Evolutionary conservation across 768 basidiomycete species (phyloP).

Genomic region (Gloeophyllum trabeum): DNA sequence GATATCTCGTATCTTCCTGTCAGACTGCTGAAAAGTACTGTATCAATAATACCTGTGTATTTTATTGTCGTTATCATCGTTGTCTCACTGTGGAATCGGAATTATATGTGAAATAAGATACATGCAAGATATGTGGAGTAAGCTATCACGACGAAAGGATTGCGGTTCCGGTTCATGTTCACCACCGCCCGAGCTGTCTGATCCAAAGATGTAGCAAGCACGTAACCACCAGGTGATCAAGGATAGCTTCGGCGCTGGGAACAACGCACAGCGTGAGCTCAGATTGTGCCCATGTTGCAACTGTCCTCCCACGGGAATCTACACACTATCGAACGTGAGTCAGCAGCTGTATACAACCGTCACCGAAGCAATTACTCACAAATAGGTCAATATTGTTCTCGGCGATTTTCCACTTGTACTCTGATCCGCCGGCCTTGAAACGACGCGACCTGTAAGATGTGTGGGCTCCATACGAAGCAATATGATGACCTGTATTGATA

Average conservation of each 20-base stretch:
- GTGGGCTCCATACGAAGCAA: background rate
- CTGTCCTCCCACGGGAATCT: conserved; percentile 33
- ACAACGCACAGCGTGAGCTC: conserved; percentile 28
- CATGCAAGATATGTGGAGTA: no score
- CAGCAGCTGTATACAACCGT: no score
- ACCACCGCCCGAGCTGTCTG: conserved; percentile 32
- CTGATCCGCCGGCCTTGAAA: conserved; percentile 34
- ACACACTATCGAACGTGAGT: conserved; percentile 26
- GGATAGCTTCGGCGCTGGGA: conserved; percentile 23
- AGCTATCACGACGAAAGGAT: no score
- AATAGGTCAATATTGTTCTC: conserved; percentile 32
- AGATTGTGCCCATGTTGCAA: conserved; percentile 35
- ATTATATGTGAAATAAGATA: no score
- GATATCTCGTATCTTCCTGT: no score
- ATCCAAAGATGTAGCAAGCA: conserved; percentile 43
- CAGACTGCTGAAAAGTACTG: no score
- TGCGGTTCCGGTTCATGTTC: no score
- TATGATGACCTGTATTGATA: background rate
- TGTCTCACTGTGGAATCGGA: no score
- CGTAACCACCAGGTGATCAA: conserved; percentile 43
- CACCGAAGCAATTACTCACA: no score
- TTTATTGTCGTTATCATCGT: no score
- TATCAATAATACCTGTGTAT: no score
- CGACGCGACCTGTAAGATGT: conserved; percentile 32
- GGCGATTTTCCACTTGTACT: conserved; percentile 48